Percentiles rank a stretch among this genome's conserved stretches.
Conservation (phyloP, 305 asterid genomes). For the Fraxinus sp. region DNA sequence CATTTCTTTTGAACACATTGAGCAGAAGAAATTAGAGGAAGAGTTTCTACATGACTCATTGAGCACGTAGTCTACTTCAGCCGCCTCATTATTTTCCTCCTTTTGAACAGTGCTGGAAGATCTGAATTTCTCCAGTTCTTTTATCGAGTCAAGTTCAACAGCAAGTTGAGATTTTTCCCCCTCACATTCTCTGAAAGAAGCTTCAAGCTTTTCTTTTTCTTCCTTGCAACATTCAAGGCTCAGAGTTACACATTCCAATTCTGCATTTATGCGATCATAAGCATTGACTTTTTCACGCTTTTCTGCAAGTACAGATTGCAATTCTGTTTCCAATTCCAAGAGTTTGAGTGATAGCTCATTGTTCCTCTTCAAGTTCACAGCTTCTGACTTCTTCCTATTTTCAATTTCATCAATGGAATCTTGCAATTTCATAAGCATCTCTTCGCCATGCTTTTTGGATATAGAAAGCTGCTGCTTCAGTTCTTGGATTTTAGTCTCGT, state of each 20-base stretch:
- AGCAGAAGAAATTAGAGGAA: conserved; percentile 28
- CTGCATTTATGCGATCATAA: conserved; percentile 72
- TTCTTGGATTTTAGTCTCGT: conserved; percentile 79
- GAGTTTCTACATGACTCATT: conserved; percentile 36
- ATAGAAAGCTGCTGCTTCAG: conserved; percentile 77
- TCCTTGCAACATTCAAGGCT: conserved; percentile 98
- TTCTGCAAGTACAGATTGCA: conserved; percentile 58
- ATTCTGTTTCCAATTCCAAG: conserved; percentile 63
- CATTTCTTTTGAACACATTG: conserved; percentile 25
- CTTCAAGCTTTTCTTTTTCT: conserved; percentile 77
- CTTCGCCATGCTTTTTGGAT: conserved; percentile 88
- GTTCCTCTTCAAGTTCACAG: conserved; percentile 65
- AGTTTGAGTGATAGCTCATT: conserved; percentile 73
- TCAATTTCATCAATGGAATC: conserved; percentile 86
- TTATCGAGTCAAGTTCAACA: conserved; percentile 49
- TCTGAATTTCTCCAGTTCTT: conserved; percentile 47
- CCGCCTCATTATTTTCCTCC: conserved; percentile 33
- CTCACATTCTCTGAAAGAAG: conserved; percentile 55
- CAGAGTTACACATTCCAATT: conserved; percentile 83
- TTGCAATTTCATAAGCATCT: conserved; percentile 89
- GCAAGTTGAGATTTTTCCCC: conserved; percentile 50
- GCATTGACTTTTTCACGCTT: conserved; percentile 72
- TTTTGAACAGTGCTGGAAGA: conserved; percentile 30
- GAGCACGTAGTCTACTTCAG: conserved; percentile 20
- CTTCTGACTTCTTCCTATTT: conserved; percentile 85